phyloP scores from a whole-genome alignment of 345 rosid genomes.

The Eucalyptus melliodora region DNA sequence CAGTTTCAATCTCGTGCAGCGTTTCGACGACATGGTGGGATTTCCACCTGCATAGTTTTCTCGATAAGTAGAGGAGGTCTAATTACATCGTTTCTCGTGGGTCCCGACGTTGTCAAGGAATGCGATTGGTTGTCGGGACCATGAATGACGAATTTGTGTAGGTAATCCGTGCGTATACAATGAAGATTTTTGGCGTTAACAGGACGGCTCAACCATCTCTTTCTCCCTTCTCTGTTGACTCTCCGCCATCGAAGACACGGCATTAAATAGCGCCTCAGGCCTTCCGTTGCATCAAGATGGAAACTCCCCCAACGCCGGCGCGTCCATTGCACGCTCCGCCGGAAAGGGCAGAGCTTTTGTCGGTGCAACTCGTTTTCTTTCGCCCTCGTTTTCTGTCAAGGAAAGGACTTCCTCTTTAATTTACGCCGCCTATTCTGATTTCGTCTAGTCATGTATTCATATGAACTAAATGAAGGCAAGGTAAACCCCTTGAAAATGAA shows the following conservation, averaged over 20 bases:
- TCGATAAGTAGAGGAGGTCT: neutral
- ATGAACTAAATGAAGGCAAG: neutral
- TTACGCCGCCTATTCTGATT: neutral
- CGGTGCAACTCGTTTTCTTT: conserved; percentile 2
- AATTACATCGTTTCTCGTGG: neutral
- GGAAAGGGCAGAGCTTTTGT: neutral
- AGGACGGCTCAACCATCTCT: conserved; percentile 23
- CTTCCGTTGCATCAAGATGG: neutral
- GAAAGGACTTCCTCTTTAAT: neutral
- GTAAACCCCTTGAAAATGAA: neutral
- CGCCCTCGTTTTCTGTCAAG: neutral
- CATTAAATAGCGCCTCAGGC: neutral
- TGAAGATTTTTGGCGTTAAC: neutral
- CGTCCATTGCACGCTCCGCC: neutral
- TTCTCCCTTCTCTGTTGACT: conserved; percentile 13
- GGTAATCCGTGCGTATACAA: neutral
- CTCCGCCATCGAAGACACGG: neutral
- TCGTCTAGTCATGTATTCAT: neutral
- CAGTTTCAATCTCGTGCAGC: neutral
- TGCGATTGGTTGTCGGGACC: neutral
- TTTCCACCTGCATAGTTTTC: neutral
- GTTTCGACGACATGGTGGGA: neutral
- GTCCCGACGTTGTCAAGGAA: neutral
- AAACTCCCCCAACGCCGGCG: neutral
- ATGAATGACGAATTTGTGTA: neutral